Conservation (phyloP, 192 early-diverging fungal genomes). For the Spinellus fusiger region DNA sequence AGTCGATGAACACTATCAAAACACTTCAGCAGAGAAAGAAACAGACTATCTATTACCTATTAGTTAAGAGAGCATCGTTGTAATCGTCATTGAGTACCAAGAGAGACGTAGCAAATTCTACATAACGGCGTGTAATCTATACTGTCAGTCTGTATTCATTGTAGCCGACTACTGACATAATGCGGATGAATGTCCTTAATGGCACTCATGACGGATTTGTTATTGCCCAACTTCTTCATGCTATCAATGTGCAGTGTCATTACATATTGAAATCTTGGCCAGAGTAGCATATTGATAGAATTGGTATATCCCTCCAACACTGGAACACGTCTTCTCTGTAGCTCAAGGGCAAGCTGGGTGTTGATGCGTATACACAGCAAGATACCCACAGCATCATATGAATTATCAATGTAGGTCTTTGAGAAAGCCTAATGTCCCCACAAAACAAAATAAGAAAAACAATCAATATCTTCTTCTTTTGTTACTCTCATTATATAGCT, state of each 20-base stretch:
- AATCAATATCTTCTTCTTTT: background rate
- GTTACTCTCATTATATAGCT: background rate
- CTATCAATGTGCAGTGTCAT: slow-evolving; percentile 92
- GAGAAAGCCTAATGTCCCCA: slow-evolving; percentile 24
- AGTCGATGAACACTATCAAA: slow-evolving; percentile 55
- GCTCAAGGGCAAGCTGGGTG: slow-evolving; percentile 69
- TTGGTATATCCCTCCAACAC: slow-evolving; percentile 84
- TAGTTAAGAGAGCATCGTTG: slow-evolving; percentile 73
- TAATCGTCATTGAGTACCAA: slow-evolving; percentile 83
- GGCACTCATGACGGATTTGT: slow-evolving; percentile 43
- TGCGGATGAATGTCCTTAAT: slow-evolving; percentile 76
- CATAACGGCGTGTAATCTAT: slow-evolving; percentile 83
- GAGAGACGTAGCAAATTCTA: slow-evolving; percentile 89
- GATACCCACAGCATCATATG: slow-evolving; percentile 85
- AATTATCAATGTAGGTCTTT: slow-evolving; percentile 67
- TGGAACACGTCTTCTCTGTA: slow-evolving; percentile 77
- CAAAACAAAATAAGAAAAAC: background rate
- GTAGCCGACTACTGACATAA: slow-evolving; percentile 51
- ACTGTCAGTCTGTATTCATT: background rate
- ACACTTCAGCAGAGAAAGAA: background rate
- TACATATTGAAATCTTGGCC: slow-evolving; percentile 81
- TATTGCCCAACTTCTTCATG: slow-evolving; percentile 66
- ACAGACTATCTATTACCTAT: slow-evolving; percentile 48
- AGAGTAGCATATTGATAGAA: slow-evolving; percentile 87
- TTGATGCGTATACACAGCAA: slow-evolving; percentile 88